These are phyloP conservation scores for Schoenoplectus triqueter DNA, from an alignment of 202 grass and related monocot genomes.

Conservation along the genomic window DNA sequence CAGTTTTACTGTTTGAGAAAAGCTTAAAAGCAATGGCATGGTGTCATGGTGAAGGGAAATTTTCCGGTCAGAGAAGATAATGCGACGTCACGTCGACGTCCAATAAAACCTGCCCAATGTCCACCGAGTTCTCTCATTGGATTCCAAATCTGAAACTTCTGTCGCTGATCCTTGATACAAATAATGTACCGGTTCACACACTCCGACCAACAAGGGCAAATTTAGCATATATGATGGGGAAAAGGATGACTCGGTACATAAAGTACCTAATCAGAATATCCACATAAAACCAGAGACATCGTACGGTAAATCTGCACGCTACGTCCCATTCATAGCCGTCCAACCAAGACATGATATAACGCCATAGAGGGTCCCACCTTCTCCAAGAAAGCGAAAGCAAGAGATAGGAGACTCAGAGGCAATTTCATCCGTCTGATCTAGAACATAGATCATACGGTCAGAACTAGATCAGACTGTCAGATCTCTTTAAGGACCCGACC, in stretches of 20 bases:
- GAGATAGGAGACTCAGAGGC: background rate
- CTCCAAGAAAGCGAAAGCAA: background rate
- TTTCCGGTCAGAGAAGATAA: background rate
- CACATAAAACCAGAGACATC: background rate
- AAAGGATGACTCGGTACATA: background rate
- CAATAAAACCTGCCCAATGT: background rate
- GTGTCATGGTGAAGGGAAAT: background rate
- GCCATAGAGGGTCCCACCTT: background rate
- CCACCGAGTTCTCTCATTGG: background rate
- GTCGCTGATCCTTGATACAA: background rate
- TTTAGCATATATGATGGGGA: no score
- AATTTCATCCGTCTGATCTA: background rate
- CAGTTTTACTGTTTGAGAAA: no score
- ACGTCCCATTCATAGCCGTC: slow-evolving; percentile 4
- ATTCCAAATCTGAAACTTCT: background rate
- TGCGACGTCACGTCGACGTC: slow-evolving; percentile 27
- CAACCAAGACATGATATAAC: slow-evolving; percentile 20
- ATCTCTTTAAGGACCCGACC: background rate
- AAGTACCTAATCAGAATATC: background rate
- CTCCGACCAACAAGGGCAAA: no score
- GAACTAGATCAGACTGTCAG: background rate
- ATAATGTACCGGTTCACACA: background rate
- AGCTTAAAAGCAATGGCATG: background rate
- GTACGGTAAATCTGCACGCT: slow-evolving; percentile 29
- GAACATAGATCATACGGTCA: background rate